Conservation (phyloP, 257 asterid genomes). For the Ocimum tenuiflorum region DNA sequence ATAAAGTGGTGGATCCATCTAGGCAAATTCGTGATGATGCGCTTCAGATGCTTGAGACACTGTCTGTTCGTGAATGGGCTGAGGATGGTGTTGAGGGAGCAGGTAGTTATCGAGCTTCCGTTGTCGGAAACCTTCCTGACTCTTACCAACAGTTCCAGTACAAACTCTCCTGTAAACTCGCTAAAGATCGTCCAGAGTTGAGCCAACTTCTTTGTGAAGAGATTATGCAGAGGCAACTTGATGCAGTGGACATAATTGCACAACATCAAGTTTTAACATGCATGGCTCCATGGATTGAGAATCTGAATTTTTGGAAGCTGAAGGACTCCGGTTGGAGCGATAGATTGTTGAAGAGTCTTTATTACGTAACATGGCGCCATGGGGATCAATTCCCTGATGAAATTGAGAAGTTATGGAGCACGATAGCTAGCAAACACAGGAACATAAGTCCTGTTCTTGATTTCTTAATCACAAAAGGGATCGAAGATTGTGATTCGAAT, state of each 20-base stretch:
- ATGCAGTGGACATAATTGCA: slow-evolving; percentile 97
- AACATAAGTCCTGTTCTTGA: slow-evolving; percentile 94
- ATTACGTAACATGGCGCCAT: slow-evolving; percentile 96
- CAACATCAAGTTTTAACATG: slow-evolving; percentile 98
- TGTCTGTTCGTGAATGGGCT: slow-evolving; percentile 95
- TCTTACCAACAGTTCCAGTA: slow-evolving; percentile 98
- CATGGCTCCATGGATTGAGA: slow-evolving; percentile 99
- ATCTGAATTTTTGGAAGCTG: slow-evolving; percentile 95
- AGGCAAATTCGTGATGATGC: slow-evolving; percentile 99
- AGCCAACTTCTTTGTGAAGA: slow-evolving; percentile 99
- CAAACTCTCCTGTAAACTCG: slow-evolving; percentile 98
- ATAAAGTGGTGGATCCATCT: slow-evolving; percentile 99
- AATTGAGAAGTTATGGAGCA: slow-evolving; percentile 99
- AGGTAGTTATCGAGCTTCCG: slow-evolving; percentile 94
- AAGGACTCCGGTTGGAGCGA: slow-evolving; percentile 99
- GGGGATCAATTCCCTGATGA: slow-evolving; percentile 99
- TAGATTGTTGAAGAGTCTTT: slow-evolving; percentile 84
- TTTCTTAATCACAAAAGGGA: slow-evolving; percentile 94
- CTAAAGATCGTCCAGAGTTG: slow-evolving; percentile 94
- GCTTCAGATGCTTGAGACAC: slow-evolving; percentile 99
- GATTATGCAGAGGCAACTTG: slow-evolving; percentile 98
- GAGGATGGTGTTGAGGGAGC: slow-evolving; percentile 89
- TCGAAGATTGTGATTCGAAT: slow-evolving; percentile 97
- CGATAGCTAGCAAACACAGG: slow-evolving; percentile 94
- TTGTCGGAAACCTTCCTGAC: slow-evolving; percentile 98